Base-by-base conservation (phyloP, 2,329 filamentous ascomycete genomes). In the Graphiopsis chlorocephala region DNA sequence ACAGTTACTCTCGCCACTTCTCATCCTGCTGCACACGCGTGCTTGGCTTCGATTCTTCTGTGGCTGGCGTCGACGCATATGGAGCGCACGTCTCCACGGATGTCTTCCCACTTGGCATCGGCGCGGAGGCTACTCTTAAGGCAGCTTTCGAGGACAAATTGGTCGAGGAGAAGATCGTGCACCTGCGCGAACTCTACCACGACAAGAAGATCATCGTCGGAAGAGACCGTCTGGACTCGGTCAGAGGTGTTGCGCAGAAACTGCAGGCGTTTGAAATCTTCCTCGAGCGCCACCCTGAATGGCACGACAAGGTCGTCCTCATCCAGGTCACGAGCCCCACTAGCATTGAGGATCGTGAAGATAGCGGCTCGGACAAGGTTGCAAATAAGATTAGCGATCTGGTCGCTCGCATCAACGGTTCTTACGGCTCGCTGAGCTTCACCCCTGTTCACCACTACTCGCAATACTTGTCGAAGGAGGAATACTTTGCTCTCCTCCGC, bases 141-240 rank as follows among this genome's bases (percentile, higher is more conserved):
- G 81, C 87, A 53, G 93, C 93, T 0, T 96, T 91, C 78, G 86
- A 86, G 4, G 70, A 69, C 3, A 83, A 88, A 52, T 87, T 88
- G 26, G 89, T 91, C 23, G 86, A 91, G 63, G 87, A 91, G 73
- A 92, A 88, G 65, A 85, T 93, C 74, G 79, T 84, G 62, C 88
- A 86, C 0, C 86, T 97, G 61, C 88, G 87, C 73, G 86, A 89
- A 68, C 80, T 95, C 70, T 97, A 97, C 75, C 84, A 84, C n/a
- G 93, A 89, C 66, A 96, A 94, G 81, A 96, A 96, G 80, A 90
- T 98, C 71, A 97, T 98, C 71, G 93, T 98, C 63, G 94, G 94
- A 12, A 88, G 94, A 71, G 94, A 98, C 77, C 89, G 94, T n/a
- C 82, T 98, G 60, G 94, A 98, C 77, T 94, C 91, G 72, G 92